Evolutionary conservation across 2,329 filamentous ascomycete species (phyloP), one percentile per base, ranked within the genome.

Genomic region (Hypomyces perniciosus): DNA sequence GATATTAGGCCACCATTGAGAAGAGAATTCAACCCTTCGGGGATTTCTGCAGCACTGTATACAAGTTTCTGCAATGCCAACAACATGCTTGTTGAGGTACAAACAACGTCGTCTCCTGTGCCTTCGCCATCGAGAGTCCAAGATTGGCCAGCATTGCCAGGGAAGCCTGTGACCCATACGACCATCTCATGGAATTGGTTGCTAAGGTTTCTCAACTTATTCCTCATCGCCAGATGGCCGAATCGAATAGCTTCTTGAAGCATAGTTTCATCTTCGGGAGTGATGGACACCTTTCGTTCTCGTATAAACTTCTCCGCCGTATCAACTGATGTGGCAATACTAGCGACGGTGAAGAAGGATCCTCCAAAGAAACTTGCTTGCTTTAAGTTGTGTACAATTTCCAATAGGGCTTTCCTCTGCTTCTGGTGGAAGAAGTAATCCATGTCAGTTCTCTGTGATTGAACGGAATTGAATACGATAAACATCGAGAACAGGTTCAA

Each of bases 401-500:
- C 74, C 28, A 84, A 70, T 9, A 95, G 72, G 37, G 78, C 76
- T 55, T 83, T 85, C 30, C 79, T 72, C 59, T 91, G 91, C 9
- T 78, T 82, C 1, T 81, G 79, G 59, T 96, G 87, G 59, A 96
- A 96, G 56, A 97, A 85, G 63, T 96, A 96, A 64, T 96, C 91
- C 50, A 80, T 75, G 59, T 92, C 92, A 0, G 79, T 83, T 8
- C 91, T 77, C 62, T 96, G 88, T 5, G 90, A 96, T 27, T 91
- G 91, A 1, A 97, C 83, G 0, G 90, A 84, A 62, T 97, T 97
- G 57, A 89, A 85, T 2, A 88, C 84, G 43, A 96, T 81, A 62
- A 89, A 83, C 68, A 93, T 86, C 1, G 88, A 80, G 62, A 96
- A 96, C 1, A 95, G 69, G 57, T 96, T 96, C 28, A 91, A 76